These are phyloP conservation scores for Melampsora americana DNA, from an alignment of 1,284 basidiomycete species.

Conservation along the genomic window DNA sequence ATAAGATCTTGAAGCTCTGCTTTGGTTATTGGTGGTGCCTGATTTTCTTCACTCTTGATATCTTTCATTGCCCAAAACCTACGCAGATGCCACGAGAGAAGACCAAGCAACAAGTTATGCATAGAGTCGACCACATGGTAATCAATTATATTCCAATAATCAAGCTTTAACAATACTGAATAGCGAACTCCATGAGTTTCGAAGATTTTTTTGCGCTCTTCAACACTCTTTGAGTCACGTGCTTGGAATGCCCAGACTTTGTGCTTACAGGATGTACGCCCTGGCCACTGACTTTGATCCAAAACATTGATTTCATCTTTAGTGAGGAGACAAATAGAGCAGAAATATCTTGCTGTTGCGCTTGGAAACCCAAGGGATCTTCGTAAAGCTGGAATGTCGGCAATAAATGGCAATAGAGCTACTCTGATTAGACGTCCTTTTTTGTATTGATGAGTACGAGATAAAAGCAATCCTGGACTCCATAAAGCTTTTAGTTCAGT, in stretches of 20 bases:
- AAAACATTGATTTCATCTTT: conserved; percentile 26
- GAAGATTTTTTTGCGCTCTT: conserved; percentile 13
- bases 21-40: conserved; percentile 6
- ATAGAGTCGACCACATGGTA: conserved; percentile 38
- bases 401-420: conserved; percentile 44
- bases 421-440: conserved; percentile 52
- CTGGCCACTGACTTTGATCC: conserved; percentile 13
- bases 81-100: conserved; percentile 21
- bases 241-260: conserved; percentile 15
- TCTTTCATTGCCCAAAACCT: conserved; percentile 33
- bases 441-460: conserved; percentile 17
- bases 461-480: background rate
- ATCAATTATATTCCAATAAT: conserved; percentile 31
- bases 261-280: conserved; percentile 9
- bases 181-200: conserved; percentile 22
- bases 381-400: conserved; percentile 45
- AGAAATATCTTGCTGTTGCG: conserved; percentile 30
- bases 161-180: conserved; percentile 30
- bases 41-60: conserved; percentile 21
- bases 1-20: conserved; percentile 4
- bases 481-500: conserved; percentile 48
- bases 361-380: conserved; percentile 37
- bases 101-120: conserved; percentile 23
- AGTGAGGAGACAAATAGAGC: conserved; percentile 42
- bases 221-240: conserved; percentile 2